These are phyloP conservation scores for Blastocystis hominis DNA, from an alignment of 352 stramenopile genomes.

Conservation along the genomic window DNA sequence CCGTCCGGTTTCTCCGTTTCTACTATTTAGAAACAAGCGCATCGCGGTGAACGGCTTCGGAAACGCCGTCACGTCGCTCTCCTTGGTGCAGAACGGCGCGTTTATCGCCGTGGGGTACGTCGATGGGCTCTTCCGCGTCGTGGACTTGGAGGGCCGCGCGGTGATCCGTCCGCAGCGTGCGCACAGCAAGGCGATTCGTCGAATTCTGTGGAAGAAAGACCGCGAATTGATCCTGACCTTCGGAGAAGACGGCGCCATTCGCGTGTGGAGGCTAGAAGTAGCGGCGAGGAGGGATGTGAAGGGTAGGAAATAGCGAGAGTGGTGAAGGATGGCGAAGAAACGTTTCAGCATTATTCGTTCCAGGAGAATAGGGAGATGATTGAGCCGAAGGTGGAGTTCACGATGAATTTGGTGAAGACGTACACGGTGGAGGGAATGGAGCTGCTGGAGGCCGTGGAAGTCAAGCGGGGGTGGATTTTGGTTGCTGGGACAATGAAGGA, in stretches of 20 bases:
- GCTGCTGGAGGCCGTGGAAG: neutral
- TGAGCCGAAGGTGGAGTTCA: neutral
- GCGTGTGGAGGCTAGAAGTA: neutral
- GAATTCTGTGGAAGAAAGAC: neutral
- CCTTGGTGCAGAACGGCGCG: neutral
- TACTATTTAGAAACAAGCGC: too few relatives aligned
- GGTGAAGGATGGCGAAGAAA: neutral
- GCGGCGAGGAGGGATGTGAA: neutral
- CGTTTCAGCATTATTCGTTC: slow-evolving; percentile 1
- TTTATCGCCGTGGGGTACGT: neutral
- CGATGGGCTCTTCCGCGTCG: neutral
- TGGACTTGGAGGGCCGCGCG: neutral
- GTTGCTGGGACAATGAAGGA: neutral
- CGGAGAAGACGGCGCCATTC: neutral
- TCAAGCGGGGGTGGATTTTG: slow-evolving; percentile 1
- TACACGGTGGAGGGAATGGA: slow-evolving; percentile 12
- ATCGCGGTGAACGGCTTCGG: neutral
- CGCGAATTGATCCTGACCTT: neutral
- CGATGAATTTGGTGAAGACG: neutral
- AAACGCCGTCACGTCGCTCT: neutral
- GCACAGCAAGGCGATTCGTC: neutral
- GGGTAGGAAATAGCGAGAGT: neutral
- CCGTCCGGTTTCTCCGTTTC: too few relatives aligned
- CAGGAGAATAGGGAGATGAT: neutral
- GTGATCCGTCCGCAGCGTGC: neutral